Base-by-base conservation (phyloP, 495 filamentous ascomycete species). In the Chaetomium fimeti region DNA sequence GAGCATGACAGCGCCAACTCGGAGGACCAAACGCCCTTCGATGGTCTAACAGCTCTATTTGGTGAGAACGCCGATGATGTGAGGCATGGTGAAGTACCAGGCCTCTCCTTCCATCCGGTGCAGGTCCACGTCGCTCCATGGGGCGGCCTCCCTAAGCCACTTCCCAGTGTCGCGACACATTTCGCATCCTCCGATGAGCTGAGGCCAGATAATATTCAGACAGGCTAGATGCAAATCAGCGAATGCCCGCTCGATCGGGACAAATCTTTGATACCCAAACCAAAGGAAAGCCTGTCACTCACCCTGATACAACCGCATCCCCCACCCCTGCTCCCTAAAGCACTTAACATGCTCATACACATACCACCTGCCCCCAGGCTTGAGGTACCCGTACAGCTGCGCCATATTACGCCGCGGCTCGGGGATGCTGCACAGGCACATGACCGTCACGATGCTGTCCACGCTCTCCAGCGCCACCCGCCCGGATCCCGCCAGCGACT, bases 381-480 rank as follows among this genome's bases (percentile, higher is more conserved):
- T 85, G 24, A 93, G 72, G 63, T 87, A 76, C 4, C 67, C 60
- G 75, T 90, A 92, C 60, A 92, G 68, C 57, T 84, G 82, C 16
- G 66, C 69, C 18, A 83, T 82, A 51, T 88, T 85, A 13, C 68
- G 68, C 66, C 85, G 78, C 38, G 88, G 84, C 15, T 85, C 76
- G 1, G 88, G 88, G 59, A 92, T 87, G 57, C 84, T 87, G 75
- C 89, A 93, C 5, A 93, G 78, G 54, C 90, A 90, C 12, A 89
- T 83, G 51, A 91, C 77, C 16, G 85, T 85, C 52, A 91, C 78
- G 43, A 92, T 84, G 43, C 84, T 87, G 68, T 93, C 89, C 29
- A 91, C 83, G 25, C 81, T 78, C 0, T 73, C 85, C n/a, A 68
- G 73, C 45, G 74, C 62, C 4, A 90, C 75, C 5, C 75, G 78